Base-by-base conservation (phyloP, 768 basidiomycete genomes). In the Podaxis carcinomalis region DNA sequence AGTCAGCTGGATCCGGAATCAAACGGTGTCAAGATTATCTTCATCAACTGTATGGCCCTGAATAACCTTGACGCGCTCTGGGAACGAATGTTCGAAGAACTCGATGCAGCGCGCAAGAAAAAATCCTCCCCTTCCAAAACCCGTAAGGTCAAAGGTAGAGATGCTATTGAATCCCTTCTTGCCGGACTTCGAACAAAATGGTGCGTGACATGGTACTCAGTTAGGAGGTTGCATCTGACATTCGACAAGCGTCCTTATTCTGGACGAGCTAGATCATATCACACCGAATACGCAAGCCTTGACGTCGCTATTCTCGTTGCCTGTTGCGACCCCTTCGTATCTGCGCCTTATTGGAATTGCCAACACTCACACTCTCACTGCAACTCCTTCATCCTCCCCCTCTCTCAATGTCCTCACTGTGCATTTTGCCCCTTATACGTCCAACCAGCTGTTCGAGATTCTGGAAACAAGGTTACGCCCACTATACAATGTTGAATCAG, bases 251-350 rank as follows among this genome's bases (percentile, higher is more conserved):
- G 75, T 95, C 47, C 75, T 95, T 58, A 79, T 95, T 52, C 83
- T 95, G 35, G 93, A 95, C 69, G 93, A 95, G 70, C 82, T 95
- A 40, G 93, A 95, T 69, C 90, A 93, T 69, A 84, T 92, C 63
- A 83, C 85, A 14, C 78, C 85, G 2, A 85, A 83, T 9, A 65
- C 81, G 1, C 83, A 85, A 65, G 73, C 83, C 7, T 77, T 93
- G 50, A 70, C 81, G 1, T 74, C 85, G 10, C 73, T 95, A 50
- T 92, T 94, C 71, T 78, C 84, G 4, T 77, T 93, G n/a, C 81
- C 88, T 9, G 79, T 82, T 54, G 72, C 79, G 3, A 74, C 83
- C 54, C 70, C 81, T 1, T 72, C 80, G 9, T 75, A 73, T 39
- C 71, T 94, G 59, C 85, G 91, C 51, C 71, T 93, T 42, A 86